Evolutionary conservation across 2,329 filamentous ascomycete species (phyloP).

Genomic region (Diaporthe amygdali): DNA sequence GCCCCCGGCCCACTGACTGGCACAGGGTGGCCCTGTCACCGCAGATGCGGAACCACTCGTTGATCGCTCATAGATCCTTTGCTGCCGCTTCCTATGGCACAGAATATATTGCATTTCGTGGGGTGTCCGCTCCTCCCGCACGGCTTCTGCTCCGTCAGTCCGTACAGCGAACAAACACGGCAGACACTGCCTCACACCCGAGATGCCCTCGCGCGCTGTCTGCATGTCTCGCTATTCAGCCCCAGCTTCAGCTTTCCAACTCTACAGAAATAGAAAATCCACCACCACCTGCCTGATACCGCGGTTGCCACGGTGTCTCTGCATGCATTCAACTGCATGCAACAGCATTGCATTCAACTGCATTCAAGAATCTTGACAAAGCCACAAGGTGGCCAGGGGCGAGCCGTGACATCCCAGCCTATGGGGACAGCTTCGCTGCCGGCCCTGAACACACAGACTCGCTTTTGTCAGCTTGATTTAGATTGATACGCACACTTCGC

Average conservation of each 20-base stretch:
- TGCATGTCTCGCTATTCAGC: background rate
- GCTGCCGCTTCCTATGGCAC: background rate
- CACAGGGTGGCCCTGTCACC: background rate
- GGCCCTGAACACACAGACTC: constrained; percentile 13
- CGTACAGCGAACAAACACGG: constrained; percentile 22
- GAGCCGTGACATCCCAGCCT: constrained; percentile 16
- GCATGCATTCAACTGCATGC: background rate
- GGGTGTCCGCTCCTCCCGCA: constrained; percentile 10
- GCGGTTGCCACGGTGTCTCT: constrained; percentile 6
- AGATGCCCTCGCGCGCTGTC: background rate
- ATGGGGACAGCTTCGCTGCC: background rate
- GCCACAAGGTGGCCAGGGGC: background rate
- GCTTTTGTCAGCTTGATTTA: constrained; percentile 14
- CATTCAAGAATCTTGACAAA: background rate
- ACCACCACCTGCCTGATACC: background rate
- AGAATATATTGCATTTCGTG: constrained; percentile 1
- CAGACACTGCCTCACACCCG: constrained; percentile 14
- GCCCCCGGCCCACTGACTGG: background rate
- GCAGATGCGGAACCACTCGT: constrained; percentile 1
- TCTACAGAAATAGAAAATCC: no score
- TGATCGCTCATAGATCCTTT: background rate
- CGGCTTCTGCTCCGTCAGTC: no score
- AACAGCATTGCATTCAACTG: constrained; percentile 5
- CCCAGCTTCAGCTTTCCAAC: background rate
- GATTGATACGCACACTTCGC: constrained; percentile 12